Evolutionary conservation across 176 grass and related monocot species (phyloP).

Genomic region (Lolium rigidum): DNA sequence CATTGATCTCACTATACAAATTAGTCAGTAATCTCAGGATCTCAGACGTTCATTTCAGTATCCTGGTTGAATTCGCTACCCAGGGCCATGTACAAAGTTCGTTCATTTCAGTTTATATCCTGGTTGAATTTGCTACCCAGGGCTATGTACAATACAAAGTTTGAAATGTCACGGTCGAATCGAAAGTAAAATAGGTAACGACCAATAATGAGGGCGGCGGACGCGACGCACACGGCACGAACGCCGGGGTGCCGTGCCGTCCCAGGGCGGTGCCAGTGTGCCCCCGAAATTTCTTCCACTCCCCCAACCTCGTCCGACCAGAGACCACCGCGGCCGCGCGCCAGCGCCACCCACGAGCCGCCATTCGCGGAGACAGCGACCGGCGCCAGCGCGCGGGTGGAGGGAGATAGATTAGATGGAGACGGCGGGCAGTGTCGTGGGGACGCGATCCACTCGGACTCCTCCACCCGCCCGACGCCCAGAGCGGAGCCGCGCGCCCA

Average conservation of each 20-base stretch:
- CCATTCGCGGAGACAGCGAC: not conserved
- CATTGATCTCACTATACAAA: too few species aligned
- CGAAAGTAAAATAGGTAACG: not conserved
- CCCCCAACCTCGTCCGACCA: not conserved
- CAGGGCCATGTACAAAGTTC: too few species aligned
- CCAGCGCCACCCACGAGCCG: not conserved
- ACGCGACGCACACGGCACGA: not conserved
- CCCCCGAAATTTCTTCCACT: not conserved
- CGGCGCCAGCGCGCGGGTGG: not conserved
- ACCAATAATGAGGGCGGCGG: not conserved
- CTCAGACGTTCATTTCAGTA: too few species aligned
- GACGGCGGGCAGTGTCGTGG: constrained; percentile 14
- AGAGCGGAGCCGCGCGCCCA: not conserved
- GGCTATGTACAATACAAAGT: too few species aligned
- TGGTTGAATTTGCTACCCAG: too few species aligned
- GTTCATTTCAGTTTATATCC: too few species aligned
- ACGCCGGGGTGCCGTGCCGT: not conserved
- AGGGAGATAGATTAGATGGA: constrained; percentile 6
- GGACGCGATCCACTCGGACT: constrained; percentile 11
- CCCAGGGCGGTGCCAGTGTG: not conserved
- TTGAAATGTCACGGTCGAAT: not conserved
- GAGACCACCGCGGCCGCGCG: not conserved
- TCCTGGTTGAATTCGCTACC: too few species aligned
- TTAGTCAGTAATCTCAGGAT: too few species aligned
- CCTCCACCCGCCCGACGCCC: constrained; percentile 5